Percentiles rank a stretch among this genome's conserved stretches.
These are phyloP conservation scores for Paraurostyla sp. DNA, from an alignment of 73 alveolate species.

Conservation along the genomic window DNA sequence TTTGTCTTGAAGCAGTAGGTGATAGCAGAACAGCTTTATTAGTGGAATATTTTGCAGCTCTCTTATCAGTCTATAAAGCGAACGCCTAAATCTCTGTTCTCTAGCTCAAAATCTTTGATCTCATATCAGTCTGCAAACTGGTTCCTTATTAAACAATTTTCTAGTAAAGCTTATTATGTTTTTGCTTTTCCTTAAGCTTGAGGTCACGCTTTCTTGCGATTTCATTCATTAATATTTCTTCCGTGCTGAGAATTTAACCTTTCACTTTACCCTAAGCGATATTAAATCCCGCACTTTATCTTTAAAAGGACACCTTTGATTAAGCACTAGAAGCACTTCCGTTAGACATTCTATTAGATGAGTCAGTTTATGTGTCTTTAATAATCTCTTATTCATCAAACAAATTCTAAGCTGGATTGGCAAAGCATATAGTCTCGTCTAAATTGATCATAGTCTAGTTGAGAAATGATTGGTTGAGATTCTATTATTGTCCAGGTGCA, in stretches of 20 bases:
- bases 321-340: no score
- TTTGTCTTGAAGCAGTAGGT: neutral
- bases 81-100: neutral
- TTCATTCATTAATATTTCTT: neutral
- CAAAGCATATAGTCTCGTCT: conserved; percentile 27
- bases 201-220: conserved; percentile 26
- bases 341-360: no score
- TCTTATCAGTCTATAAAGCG: conserved; percentile 6
- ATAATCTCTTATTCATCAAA: no score
- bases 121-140: neutral
- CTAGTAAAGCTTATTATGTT: neutral
- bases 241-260: neutral
- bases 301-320: no score
- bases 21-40: conserved; percentile 4
- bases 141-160: neutral
- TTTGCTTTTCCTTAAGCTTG: neutral
- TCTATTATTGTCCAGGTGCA: neutral
- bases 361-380: no score
- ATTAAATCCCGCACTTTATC: neutral
- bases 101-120: neutral
- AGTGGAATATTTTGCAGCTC: neutral
- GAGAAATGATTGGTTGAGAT: neutral
- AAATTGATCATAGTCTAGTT: neutral
- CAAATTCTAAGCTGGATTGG: no score
- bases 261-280: neutral